These are phyloP conservation scores for Suhomyces chickasaworum DNA, from an alignment of 1,139 yeast genomes.

Conservation along the genomic window DNA sequence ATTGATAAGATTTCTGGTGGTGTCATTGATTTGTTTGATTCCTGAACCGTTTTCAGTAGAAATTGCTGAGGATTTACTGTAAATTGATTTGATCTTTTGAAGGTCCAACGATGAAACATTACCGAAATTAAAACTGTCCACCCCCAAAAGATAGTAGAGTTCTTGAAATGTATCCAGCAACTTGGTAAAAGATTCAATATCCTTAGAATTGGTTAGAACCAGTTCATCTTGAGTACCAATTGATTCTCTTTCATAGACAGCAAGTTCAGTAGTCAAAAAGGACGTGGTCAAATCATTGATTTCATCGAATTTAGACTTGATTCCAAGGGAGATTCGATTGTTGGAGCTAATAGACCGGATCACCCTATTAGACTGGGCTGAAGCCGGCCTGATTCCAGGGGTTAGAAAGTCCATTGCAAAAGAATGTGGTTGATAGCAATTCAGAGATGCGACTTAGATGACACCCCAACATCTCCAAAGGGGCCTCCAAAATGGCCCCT, in stretches of 20 bases:
- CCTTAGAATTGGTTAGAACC: background rate
- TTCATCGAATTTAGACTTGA: slow-evolving; percentile 17
- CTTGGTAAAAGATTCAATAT: slow-evolving; percentile 12
- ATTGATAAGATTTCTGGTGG: slow-evolving; percentile 24
- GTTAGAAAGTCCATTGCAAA: slow-evolving; percentile 19
- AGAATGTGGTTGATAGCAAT: slow-evolving; percentile 1
- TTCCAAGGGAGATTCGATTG: slow-evolving; percentile 18
- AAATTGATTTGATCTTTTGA: slow-evolving; percentile 16
- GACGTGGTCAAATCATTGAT: slow-evolving; percentile 16
- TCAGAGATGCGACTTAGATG: slow-evolving; percentile 1
- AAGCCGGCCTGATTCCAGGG: slow-evolving; percentile 19
- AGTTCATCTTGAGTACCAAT: background rate
- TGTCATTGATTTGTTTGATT: slow-evolving; percentile 8
- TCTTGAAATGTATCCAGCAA: slow-evolving; percentile 30
- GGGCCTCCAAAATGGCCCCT: too few relatives aligned
- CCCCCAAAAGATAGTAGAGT: slow-evolving; percentile 26
- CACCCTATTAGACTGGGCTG: slow-evolving; percentile 15
- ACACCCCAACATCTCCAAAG: background rate
- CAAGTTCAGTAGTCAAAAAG: slow-evolving; percentile 17
- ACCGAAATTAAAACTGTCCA: slow-evolving; percentile 27
- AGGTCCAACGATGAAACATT: slow-evolving; percentile 21
- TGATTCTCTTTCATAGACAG: slow-evolving; percentile 5
- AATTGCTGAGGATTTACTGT: slow-evolving; percentile 4
- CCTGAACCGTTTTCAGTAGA: slow-evolving; percentile 1
- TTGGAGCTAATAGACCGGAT: slow-evolving; percentile 19